Evolutionary conservation across 1,284 basidiomycete genomes (phyloP).

Genomic region (Naganishia sp.): DNA sequence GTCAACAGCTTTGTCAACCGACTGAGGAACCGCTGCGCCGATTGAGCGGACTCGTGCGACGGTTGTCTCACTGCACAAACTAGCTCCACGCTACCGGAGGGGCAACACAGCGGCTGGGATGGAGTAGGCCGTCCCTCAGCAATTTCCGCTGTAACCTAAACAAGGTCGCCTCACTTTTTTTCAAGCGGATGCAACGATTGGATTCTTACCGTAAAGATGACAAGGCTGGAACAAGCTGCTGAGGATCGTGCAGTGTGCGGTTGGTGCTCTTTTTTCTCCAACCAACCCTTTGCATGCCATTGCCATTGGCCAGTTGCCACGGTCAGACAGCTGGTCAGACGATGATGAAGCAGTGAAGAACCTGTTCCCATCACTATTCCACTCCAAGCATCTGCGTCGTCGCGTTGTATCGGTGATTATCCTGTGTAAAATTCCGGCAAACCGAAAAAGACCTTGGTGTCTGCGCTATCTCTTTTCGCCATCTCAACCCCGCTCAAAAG

Average conservation of each 20-base stretch:
- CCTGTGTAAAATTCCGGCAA: constrained; percentile 1
- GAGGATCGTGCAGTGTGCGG: not conserved
- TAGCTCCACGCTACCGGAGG: not conserved
- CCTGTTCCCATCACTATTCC: not conserved
- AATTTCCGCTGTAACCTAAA: not conserved
- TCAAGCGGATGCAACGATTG: constrained; percentile 15
- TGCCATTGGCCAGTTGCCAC: constrained; percentile 3
- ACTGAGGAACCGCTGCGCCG: too few relatives aligned
- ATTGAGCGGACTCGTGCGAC: too few relatives aligned
- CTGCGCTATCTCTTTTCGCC: constrained; percentile 28
- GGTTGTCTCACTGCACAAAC: too few relatives aligned
- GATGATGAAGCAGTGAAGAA: constrained; percentile 3
- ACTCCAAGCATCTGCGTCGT: not conserved
- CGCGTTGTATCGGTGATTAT: constrained; percentile 5
- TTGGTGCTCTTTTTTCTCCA: not conserved
- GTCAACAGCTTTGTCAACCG: too few relatives aligned
- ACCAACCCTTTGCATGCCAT: constrained; percentile 18
- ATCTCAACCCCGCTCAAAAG: constrained; percentile 17
- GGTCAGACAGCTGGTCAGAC: not conserved
- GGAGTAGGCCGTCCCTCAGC: not conserved
- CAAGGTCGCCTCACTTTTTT: constrained; percentile 12
- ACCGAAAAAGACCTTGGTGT: not conserved
- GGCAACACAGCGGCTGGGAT: not conserved
- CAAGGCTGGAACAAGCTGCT: not conserved
- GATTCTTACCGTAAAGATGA: constrained; percentile 9